Evolutionary conservation across 495 filamentous ascomycete species (phyloP).

Genomic region (Hypomontagnella monticulosa): DNA sequence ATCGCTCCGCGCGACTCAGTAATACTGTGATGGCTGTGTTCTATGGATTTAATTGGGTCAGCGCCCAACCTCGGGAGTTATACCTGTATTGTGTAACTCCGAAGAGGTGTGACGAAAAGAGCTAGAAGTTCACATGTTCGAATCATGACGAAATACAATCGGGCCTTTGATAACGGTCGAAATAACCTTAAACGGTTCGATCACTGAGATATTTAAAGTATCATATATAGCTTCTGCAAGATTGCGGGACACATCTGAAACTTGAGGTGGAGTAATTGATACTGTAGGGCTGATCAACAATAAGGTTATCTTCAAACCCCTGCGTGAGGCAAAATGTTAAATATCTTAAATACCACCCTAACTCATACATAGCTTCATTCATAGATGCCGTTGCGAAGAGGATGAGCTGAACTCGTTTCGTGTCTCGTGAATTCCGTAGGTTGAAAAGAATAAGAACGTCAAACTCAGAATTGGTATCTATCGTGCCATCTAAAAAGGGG

Average conservation of each 20-base stretch:
- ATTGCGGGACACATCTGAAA: no score
- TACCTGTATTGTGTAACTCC: no score
- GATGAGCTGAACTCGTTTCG: neutral
- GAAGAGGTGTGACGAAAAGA: no score
- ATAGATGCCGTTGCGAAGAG: neutral
- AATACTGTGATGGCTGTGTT: no score
- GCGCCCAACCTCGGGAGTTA: no score
- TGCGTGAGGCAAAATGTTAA: slow-evolving; percentile 1
- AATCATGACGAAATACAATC: no score
- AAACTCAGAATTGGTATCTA: slow-evolving; percentile 48
- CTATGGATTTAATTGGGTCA: no score
- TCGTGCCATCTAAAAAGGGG: slow-evolving; percentile 43
- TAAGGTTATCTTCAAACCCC: neutral
- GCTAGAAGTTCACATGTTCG: no score
- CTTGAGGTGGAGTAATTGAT: neutral
- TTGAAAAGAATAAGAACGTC: slow-evolving; percentile 3
- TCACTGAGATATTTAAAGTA: neutral
- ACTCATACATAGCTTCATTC: neutral
- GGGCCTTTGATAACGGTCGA: no score
- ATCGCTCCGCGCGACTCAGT: no score
- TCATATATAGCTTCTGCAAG: no score
- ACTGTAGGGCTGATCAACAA: neutral
- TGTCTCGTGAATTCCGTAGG: neutral
- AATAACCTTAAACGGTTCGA: no score
- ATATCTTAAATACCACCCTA: slow-evolving; percentile 1